Base-by-base conservation (phyloP, 257 asterid species). In the Jacaranda copaia region DNA sequence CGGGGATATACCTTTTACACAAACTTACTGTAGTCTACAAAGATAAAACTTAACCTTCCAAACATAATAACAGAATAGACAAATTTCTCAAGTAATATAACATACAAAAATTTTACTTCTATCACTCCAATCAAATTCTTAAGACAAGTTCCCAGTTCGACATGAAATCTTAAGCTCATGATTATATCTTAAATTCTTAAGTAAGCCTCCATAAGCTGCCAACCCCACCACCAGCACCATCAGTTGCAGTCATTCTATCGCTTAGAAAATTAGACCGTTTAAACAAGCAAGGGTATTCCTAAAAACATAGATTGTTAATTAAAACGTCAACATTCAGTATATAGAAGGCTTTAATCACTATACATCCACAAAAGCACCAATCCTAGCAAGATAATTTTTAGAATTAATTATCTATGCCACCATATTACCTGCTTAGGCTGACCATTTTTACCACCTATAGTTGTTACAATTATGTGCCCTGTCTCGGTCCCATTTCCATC, bases 401-500 rank as follows among this genome's bases (percentile, higher is more conserved):
- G 4, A 9, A 46, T 15, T 18, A 32, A 59, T 25, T 35, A n/a
- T 39, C 32, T 25, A 25, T 48, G 3, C 51, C 36, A 67, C 45
- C 70, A 57, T 18, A 43, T 46, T 82, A 92, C 98, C 98, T 93
- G 95, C 87, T 90, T 93, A 45, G 97, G 96, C 78, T 90, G 97
- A 53, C 97, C 97, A 84, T 93, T 93, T 85, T 86, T 89, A 20
- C 98, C 98, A 60, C 97, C 98, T 78, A 92, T 92, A 59, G 98
- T 92, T 12, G 98, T 92, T 72, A 94, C 98, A 72, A 94, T 94
- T 36, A 94, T 92, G 84, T 92, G 98, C 38, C 98, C 98, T 5
- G 97, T 92, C 85, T 94, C 98, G 25, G 97, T 90, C 79, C 96
- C 98, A 78, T 90, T 93, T 69, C 96, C 97, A 85, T 92, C 94